phyloP scores from a whole-genome alignment of 495 filamentous ascomycete species.

The Aspergillus sclerotioniger region DNA sequence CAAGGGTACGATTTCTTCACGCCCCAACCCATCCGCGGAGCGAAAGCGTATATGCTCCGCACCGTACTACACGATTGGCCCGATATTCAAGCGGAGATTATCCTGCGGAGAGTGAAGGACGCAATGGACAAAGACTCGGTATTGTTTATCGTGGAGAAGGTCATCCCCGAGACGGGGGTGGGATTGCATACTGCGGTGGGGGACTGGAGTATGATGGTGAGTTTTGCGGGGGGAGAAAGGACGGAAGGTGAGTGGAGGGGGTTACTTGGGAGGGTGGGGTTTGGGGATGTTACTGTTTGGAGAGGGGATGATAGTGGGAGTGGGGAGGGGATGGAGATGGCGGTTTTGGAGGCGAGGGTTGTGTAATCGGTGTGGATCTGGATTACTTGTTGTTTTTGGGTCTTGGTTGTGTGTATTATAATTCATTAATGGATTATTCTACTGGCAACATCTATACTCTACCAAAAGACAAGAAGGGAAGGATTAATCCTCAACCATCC shows the following conservation, averaged over 20 bases:
- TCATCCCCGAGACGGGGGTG: constrained; percentile 17
- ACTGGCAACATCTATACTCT: no score
- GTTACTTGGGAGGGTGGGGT: constrained; percentile 46
- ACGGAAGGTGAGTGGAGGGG: constrained; percentile 19
- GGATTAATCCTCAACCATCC: no score
- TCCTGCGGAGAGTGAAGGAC: constrained; percentile 37
- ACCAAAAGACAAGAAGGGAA: no score
- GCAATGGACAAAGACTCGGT: constrained; percentile 44
- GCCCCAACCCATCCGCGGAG: constrained; percentile 42
- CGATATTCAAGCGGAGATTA: constrained; percentile 39
- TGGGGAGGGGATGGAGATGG: neutral
- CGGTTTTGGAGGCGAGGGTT: constrained; percentile 3
- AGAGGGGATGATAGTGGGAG: neutral
- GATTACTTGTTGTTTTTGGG: no score
- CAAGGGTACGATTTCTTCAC: constrained; percentile 50
- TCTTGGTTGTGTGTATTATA: no score
- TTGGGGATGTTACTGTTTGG: constrained; percentile 53
- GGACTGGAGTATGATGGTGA: constrained; percentile 45
- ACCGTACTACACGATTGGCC: constrained; percentile 52
- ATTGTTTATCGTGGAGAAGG: constrained; percentile 43
- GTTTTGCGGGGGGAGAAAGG: constrained; percentile 34
- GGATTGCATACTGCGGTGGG: constrained; percentile 14
- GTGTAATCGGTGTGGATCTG: no score
- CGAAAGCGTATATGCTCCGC: constrained; percentile 29
- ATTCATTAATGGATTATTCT: no score